phyloP scores from a whole-genome alignment of 768 basidiomycete species.

The Lactarius sanguifluus region DNA sequence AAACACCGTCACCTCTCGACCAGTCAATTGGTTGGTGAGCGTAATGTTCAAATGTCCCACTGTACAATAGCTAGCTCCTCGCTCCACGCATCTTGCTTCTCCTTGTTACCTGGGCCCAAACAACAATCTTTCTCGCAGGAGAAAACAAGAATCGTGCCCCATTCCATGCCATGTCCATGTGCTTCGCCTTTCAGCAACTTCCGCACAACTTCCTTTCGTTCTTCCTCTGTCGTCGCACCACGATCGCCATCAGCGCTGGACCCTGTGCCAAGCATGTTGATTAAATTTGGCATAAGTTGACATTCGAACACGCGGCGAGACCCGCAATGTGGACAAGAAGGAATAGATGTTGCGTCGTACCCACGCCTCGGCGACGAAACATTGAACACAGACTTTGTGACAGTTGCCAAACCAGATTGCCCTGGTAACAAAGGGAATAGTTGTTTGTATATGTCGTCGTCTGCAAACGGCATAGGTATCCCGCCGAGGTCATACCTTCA shows the following conservation, averaged over 20 bases:
- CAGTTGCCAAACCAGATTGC: conserved; percentile 44
- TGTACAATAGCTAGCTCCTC: conserved; percentile 78
- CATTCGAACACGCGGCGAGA: conserved; percentile 80
- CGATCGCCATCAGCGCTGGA: conserved; percentile 31
- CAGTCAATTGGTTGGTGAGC: neutral
- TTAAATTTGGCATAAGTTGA: conserved; percentile 93
- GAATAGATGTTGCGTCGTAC: conserved; percentile 57
- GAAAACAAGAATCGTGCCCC: conserved; percentile 91
- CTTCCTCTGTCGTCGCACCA: conserved; percentile 55
- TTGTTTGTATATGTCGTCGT: conserved; percentile 64
- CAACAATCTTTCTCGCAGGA: conserved; percentile 84
- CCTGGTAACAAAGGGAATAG: conserved; percentile 65
- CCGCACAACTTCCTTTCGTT: conserved; percentile 63
- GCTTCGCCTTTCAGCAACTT: conserved; percentile 48
- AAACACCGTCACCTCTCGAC: neutral
- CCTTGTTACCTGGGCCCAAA: conserved; percentile 42
- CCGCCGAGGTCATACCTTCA: conserved; percentile 85
- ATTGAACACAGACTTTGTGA: conserved; percentile 62
- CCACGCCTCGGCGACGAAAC: conserved; percentile 48
- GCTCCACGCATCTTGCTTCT: conserved; percentile 52
- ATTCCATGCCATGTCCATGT: conserved; percentile 77
- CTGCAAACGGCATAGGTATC: conserved; percentile 81
- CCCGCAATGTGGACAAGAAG: conserved; percentile 66
- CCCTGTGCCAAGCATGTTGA: conserved; percentile 62
- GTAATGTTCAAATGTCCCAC: conserved; percentile 56